Percentiles rank a stretch among this genome's conserved stretches.
Evolutionary conservation across 2,329 filamentous ascomycete species (phyloP).

Genomic region (Acephala macrosclerotiorum): DNA sequence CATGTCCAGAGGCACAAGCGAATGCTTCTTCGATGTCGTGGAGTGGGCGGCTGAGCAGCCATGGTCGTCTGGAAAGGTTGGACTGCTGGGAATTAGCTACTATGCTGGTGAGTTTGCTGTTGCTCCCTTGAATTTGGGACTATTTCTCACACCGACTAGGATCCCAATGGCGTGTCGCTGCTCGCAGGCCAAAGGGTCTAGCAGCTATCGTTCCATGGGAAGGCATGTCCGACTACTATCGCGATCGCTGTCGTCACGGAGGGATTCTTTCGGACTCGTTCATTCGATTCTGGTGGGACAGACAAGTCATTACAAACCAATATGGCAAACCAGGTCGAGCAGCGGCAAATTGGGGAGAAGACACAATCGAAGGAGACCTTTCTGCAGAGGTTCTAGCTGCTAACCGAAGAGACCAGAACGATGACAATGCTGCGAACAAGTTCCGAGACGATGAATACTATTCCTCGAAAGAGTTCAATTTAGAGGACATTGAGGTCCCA

Average conservation of each 20-base stretch:
- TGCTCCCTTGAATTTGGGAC: slow-evolving; percentile 29
- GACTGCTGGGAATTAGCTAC: slow-evolving; percentile 58
- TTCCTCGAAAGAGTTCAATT: slow-evolving; percentile 56
- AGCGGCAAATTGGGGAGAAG: slow-evolving; percentile 44
- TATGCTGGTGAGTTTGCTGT: slow-evolving; percentile 48
- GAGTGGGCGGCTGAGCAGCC: slow-evolving; percentile 59
- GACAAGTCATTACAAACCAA: slow-evolving; percentile 72
- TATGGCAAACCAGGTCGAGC: slow-evolving; percentile 64
- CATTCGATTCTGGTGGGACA: slow-evolving; percentile 72
- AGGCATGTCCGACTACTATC: slow-evolving; percentile 61
- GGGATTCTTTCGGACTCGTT: slow-evolving; percentile 66
- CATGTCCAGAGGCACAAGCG: slow-evolving; percentile 59
- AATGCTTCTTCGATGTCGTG: slow-evolving; percentile 58
- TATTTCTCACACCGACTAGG: slow-evolving; percentile 22
- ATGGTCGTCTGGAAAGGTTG: slow-evolving; percentile 59
- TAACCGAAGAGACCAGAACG: slow-evolving; percentile 49
- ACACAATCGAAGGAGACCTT: slow-evolving; percentile 65
- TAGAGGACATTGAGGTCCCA: slow-evolving; percentile 72
- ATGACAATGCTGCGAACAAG: slow-evolving; percentile 55
- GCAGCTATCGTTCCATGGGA: slow-evolving; percentile 62
- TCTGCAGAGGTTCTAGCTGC: slow-evolving; percentile 50
- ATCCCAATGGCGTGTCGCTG: slow-evolving; percentile 62
- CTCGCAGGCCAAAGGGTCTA: slow-evolving; percentile 57
- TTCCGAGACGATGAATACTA: slow-evolving; percentile 59
- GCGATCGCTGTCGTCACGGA: slow-evolving; percentile 66